Percentiles rank a stretch among this genome's conserved stretches.
phyloP scores from a whole-genome alignment of 2,329 filamentous ascomycete species.

The Lithohypha guttulata region DNA sequence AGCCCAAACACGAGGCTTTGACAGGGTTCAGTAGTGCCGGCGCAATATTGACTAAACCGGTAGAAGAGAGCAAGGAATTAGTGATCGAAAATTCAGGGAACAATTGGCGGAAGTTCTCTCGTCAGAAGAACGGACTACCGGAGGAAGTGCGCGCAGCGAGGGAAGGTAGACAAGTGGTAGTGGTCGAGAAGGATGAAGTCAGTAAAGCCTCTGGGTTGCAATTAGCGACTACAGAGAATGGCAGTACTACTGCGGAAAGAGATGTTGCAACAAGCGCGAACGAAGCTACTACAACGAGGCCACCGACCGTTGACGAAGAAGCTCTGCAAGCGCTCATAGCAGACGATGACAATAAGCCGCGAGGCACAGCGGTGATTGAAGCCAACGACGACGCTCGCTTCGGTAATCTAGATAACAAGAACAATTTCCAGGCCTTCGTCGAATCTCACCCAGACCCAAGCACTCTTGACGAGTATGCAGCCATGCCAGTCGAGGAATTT shows the following conservation, averaged over 20 bases:
- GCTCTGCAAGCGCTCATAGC: slow-evolving; percentile 59
- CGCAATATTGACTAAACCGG: slow-evolving; percentile 34
- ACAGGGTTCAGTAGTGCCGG: slow-evolving; percentile 41
- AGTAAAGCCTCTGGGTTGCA: slow-evolving; percentile 46
- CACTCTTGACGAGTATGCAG: slow-evolving; percentile 72
- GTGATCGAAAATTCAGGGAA: slow-evolving; percentile 55
- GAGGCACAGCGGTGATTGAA: slow-evolving; percentile 45
- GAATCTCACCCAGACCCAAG: slow-evolving; percentile 62
- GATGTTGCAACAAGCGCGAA: slow-evolving; percentile 6
- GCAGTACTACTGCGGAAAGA: not conserved
- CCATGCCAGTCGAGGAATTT: slow-evolving; percentile 88
- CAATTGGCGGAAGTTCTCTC: slow-evolving; percentile 36
- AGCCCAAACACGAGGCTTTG: slow-evolving; percentile 36
- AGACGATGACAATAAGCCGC: slow-evolving; percentile 35
- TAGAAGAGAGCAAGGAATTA: slow-evolving; percentile 28
- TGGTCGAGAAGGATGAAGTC: slow-evolving; percentile 41
- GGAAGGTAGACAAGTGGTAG: slow-evolving; percentile 27
- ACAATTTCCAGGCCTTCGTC: slow-evolving; percentile 61
- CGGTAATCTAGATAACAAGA: slow-evolving; percentile 32
- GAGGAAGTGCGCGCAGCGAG: slow-evolving; percentile 39
- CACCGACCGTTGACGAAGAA: slow-evolving; percentile 48
- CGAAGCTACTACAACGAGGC: slow-evolving; percentile 21
- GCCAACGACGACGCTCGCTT: slow-evolving; percentile 24
- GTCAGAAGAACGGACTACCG: slow-evolving; percentile 47
- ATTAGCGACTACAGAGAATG: slow-evolving; percentile 27